phyloP scores from a whole-genome alignment of 768 basidiomycete genomes.

The Pleurotus tuber-regium region DNA sequence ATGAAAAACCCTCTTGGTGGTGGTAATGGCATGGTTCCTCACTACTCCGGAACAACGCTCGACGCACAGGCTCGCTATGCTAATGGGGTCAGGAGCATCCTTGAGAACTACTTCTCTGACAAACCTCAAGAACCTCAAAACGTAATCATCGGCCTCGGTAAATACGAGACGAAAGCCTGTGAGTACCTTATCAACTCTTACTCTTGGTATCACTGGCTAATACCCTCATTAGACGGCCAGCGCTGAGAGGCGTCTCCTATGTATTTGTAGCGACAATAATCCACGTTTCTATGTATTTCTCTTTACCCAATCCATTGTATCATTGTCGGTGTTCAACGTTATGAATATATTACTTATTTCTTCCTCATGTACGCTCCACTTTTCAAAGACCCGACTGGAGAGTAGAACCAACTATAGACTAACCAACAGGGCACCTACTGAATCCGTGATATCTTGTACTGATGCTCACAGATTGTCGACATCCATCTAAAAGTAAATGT shows the following conservation, averaged over 20 bases:
- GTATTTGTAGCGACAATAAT: too few relatives aligned
- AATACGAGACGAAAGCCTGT: conserved; percentile 49
- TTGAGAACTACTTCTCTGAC: conserved; percentile 63
- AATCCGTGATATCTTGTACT: too few relatives aligned
- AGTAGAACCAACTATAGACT: too few relatives aligned
- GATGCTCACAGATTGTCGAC: too few relatives aligned
- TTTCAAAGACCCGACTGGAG: too few relatives aligned
- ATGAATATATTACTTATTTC: too few relatives aligned
- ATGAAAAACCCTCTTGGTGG: conserved; percentile 78
- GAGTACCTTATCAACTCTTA: conserved; percentile 18
- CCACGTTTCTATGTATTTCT: not conserved
- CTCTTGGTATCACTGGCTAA: not conserved
- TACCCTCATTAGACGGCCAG: conserved; percentile 41
- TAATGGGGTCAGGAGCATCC: conserved; percentile 62
- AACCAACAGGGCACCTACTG: too few relatives aligned
- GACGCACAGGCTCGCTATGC: conserved; percentile 91
- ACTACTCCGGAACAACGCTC: conserved; percentile 86
- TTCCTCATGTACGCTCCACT: too few relatives aligned
- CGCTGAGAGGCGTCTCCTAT: conserved; percentile 43
- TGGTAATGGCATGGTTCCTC: conserved; percentile 89
- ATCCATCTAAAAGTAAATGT: too few relatives aligned
- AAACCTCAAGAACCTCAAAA: conserved; percentile 75
- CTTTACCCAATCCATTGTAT: not conserved
- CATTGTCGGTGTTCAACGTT: too few relatives aligned
- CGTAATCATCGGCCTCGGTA: conserved; percentile 74